A percentile compares a stretch with the other conserved stretches of the same genome.
These are phyloP conservation scores for Sindora glabra DNA, from an alignment of 306 rosid species.

Conservation along the genomic window DNA sequence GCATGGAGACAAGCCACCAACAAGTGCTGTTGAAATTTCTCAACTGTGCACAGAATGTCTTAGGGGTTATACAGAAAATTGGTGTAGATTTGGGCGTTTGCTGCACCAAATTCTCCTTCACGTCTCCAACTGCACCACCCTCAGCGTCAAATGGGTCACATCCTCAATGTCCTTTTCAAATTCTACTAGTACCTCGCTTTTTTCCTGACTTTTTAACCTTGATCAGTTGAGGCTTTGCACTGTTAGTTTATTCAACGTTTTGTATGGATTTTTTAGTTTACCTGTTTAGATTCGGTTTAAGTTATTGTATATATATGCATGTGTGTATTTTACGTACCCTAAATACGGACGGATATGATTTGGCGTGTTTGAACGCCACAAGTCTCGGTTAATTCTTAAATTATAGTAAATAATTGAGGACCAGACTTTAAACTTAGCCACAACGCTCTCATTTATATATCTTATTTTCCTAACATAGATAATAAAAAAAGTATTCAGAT, in stretches of 20 bases:
- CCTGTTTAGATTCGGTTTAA: conserved; percentile 27
- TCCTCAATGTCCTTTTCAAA: conserved; percentile 37
- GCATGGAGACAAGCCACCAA: conserved; percentile 43
- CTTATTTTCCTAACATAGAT: too few species aligned
- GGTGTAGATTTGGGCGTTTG: conserved; percentile 46
- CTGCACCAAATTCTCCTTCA: conserved; percentile 60
- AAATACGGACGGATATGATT: neutral
- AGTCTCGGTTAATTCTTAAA: too few species aligned
- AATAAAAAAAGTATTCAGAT: too few species aligned
- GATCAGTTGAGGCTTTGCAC: neutral
- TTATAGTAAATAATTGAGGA: too few species aligned
- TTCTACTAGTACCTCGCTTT: neutral
- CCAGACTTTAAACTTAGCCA: too few species aligned
- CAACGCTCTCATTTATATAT: too few species aligned
- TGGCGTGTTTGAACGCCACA: neutral
- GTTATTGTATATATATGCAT: conserved; percentile 16
- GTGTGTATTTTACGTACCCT: conserved; percentile 23
- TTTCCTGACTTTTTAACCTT: conserved; percentile 19
- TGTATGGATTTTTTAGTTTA: conserved; percentile 25
- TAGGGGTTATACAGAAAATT: conserved; percentile 12
- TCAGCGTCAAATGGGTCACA: conserved; percentile 48
- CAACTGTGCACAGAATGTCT: conserved; percentile 44
- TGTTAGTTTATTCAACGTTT: conserved; percentile 19
- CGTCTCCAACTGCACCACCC: conserved; percentile 73
- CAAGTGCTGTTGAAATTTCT: conserved; percentile 44